phyloP scores from a whole-genome alignment of 1,284 basidiomycete species.

The Naganishia cerealis region DNA sequence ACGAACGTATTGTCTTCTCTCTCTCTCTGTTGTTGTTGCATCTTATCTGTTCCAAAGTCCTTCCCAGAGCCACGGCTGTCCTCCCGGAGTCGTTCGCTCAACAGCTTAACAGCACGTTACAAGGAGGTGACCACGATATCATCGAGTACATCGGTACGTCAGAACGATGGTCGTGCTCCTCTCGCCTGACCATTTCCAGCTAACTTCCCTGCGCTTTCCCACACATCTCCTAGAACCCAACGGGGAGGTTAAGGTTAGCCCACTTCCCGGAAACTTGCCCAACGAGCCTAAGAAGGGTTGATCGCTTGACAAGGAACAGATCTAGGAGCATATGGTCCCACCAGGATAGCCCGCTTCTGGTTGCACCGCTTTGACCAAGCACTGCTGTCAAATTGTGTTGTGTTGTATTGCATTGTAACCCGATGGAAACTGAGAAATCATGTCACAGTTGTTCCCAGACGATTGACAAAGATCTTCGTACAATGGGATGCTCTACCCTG shows the following conservation, averaged over 20 bases:
- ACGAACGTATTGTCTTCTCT: not conserved
- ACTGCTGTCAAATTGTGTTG: too few species aligned
- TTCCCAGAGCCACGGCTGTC: constrained; percentile 27
- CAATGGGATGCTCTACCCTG: too few species aligned
- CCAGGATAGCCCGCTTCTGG: too few species aligned
- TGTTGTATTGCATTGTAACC: too few species aligned
- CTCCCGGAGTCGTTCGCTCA: constrained; percentile 27
- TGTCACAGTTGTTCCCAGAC: too few species aligned
- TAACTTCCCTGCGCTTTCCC: not conserved
- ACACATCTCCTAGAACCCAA: constrained; percentile 13
- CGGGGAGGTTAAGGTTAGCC: constrained; percentile 23
- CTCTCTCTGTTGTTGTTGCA: not conserved
- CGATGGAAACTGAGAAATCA: too few species aligned
- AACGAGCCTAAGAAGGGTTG: constrained; percentile 13
- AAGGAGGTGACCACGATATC: constrained; percentile 21
- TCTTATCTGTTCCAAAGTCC: constrained; percentile 6
- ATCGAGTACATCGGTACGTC: constrained; percentile 32
- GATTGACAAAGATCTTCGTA: too few species aligned
- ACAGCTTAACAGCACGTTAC: constrained; percentile 3
- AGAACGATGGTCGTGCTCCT: not conserved
- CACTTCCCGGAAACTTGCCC: constrained; percentile 24
- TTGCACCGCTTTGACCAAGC: too few species aligned
- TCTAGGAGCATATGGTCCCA: not conserved
- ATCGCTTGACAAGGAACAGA: not conserved
- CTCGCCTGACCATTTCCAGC: not conserved